Percentiles rank a stretch among this genome's conserved stretches.
These are phyloP conservation scores for Xylaria flabelliformis DNA, from an alignment of 495 filamentous ascomycete genomes.

Conservation along the genomic window DNA sequence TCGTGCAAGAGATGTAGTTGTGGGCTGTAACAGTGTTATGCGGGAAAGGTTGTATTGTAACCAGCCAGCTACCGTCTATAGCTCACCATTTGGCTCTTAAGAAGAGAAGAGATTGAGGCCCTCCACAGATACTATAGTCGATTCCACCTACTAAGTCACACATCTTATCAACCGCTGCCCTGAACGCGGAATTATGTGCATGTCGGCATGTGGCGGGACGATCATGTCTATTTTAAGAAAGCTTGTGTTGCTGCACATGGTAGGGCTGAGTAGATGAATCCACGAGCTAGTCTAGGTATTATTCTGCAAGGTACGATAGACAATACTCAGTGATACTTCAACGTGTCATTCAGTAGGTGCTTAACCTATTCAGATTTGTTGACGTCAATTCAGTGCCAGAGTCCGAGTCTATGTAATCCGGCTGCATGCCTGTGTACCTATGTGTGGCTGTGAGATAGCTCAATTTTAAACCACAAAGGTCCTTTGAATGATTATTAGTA, in stretches of 20 bases:
- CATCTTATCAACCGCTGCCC: background rate
- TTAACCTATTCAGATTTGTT: background rate
- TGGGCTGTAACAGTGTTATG: too few relatives aligned
- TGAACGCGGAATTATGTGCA: background rate
- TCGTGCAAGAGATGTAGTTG: too few relatives aligned
- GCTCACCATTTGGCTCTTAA: background rate
- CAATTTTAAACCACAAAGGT: background rate
- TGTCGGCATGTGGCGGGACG: conserved; percentile 5
- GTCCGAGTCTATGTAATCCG: background rate
- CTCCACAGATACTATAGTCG: background rate
- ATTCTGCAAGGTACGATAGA: background rate
- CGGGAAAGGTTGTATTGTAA: background rate
- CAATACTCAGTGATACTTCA: background rate
- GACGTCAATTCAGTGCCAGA: background rate
- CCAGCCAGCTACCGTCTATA: background rate
- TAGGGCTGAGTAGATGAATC: conserved; percentile 3
- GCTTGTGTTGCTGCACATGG: conserved; percentile 7
- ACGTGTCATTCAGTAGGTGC: background rate
- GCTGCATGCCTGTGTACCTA: background rate
- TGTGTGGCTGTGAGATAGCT: background rate
- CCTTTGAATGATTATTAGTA: background rate
- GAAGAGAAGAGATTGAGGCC: background rate
- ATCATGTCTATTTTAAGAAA: conserved; percentile 20
- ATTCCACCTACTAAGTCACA: background rate
- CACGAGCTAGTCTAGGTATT: too few relatives aligned